These are phyloP conservation scores for Hymenoscyphus infarciens DNA, from an alignment of 2,329 filamentous ascomycete species.

Conservation along the genomic window DNA sequence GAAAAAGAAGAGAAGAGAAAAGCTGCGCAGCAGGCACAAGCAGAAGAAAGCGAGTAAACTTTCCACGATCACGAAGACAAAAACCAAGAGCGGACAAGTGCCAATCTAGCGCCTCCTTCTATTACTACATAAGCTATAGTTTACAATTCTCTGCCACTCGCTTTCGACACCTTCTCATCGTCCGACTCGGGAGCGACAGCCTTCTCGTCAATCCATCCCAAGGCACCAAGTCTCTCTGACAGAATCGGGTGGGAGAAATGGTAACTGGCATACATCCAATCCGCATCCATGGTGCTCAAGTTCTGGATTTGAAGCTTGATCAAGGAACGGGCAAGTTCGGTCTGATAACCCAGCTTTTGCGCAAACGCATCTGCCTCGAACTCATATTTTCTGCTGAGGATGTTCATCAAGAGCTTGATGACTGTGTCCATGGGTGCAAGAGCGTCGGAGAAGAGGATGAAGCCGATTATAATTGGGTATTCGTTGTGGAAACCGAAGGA, in stretches of 20 bases:
- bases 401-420: slow-evolving; percentile 93
- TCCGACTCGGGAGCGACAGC: slow-evolving; percentile 45
- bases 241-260: slow-evolving; percentile 98
- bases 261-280: slow-evolving; percentile 97
- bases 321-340: slow-evolving; percentile 78
- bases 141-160: slow-evolving; percentile 73
- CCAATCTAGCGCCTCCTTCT: not conserved
- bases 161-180: slow-evolving; percentile 50
- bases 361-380: slow-evolving; percentile 95
- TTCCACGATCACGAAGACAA: not conserved
- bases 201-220: slow-evolving; percentile 77
- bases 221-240: slow-evolving; percentile 84
- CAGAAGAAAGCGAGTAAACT: not conserved
- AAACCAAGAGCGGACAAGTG: not conserved
- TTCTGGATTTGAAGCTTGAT: slow-evolving; percentile 99
- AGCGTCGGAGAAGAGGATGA: slow-evolving; percentile 97
- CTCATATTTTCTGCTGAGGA: slow-evolving; percentile 90
- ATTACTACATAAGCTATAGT: slow-evolving; percentile 20
- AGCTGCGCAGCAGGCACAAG: slow-evolving; percentile 15
- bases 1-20: slow-evolving; percentile 53
- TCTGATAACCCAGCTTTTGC: slow-evolving; percentile 74
- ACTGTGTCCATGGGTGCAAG: slow-evolving; percentile 90
- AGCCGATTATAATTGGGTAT: slow-evolving; percentile 91
- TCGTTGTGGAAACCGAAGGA: slow-evolving; percentile 84
- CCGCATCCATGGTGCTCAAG: slow-evolving; percentile 96